Conservation (phyloP, 495 filamentous ascomycete species). For the Aspergillus panamensis region DNA sequence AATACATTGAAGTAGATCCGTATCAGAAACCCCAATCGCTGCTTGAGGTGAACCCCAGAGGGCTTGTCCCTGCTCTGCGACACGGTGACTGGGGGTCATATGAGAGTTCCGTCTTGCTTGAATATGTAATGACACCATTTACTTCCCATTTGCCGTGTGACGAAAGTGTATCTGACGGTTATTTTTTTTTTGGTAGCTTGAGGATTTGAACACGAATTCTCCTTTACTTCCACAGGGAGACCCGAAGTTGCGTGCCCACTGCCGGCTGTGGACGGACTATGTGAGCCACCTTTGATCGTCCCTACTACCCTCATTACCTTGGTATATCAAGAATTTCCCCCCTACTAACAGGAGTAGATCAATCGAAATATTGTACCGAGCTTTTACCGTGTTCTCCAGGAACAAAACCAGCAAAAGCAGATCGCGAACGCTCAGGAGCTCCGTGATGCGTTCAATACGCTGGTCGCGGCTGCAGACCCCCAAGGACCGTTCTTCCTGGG, state of each 20-base stretch:
- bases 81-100: constrained; percentile 86
- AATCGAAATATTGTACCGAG: constrained; percentile 77
- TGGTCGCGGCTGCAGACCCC: constrained; percentile 67
- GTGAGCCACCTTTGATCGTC: constrained; percentile 43
- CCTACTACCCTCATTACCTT: not conserved
- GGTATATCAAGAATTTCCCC: not conserved
- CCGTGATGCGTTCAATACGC: constrained; percentile 61
- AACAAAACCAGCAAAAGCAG: constrained; percentile 64
- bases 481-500: constrained; percentile 83
- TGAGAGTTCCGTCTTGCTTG: constrained; percentile 82
- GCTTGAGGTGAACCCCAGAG: constrained; percentile 83
- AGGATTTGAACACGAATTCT: constrained; percentile 64
- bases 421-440: constrained; percentile 61
- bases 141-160: too few species aligned
- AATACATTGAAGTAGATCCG: constrained; percentile 90
- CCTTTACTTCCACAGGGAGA: constrained; percentile 63
- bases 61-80: constrained; percentile 77
- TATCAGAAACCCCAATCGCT: constrained; percentile 76
- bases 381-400: constrained; percentile 77
- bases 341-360: constrained; percentile 50
- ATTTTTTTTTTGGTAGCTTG: constrained; percentile 54
- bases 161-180: too few species aligned
- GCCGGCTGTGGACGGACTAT: constrained; percentile 84
- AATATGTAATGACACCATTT: constrained; percentile 61
- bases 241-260: constrained; percentile 69